These are phyloP conservation scores for Fragaria nilgerrensis DNA, from an alignment of 306 rosid species.

Conservation along the genomic window DNA sequence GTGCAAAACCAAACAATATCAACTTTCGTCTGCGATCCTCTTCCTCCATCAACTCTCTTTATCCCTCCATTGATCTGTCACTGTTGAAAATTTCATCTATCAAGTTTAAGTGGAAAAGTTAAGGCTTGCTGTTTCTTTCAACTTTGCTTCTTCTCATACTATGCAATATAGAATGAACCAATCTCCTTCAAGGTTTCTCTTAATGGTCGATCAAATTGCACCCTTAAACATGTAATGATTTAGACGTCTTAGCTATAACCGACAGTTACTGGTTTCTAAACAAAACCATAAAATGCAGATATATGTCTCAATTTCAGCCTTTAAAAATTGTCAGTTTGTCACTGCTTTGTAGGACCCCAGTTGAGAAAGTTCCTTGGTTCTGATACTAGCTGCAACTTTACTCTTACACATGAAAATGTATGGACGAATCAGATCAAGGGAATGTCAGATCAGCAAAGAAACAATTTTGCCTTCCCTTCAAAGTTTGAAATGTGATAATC, in stretches of 20 bases:
- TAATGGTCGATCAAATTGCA: slow-evolving; percentile 7
- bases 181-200: background rate
- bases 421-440: background rate
- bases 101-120: background rate
- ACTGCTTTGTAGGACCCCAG: slow-evolving; percentile 10
- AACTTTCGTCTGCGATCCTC: background rate
- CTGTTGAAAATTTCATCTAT: background rate
- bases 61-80: background rate
- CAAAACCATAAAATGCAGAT: background rate
- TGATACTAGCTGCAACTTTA: slow-evolving; percentile 39
- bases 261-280: background rate
- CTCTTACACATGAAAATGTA: slow-evolving; percentile 31
- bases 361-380: slow-evolving; percentile 15
- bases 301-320: background rate
- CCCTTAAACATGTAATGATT: slow-evolving; percentile 7
- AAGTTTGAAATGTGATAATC: slow-evolving; percentile 50
- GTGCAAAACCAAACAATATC: background rate
- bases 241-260: slow-evolving; percentile 17
- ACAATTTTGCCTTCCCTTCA: slow-evolving; percentile 60
- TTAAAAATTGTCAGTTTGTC: background rate
- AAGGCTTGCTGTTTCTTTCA: background rate
- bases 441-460: slow-evolving; percentile 19
- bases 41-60: background rate
- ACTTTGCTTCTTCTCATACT: background rate
- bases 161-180: background rate